Evolutionary conservation across 1,284 basidiomycete genomes (phyloP), one percentile per base, ranked within the genome.

Genomic region (Irpex lacteus): DNA sequence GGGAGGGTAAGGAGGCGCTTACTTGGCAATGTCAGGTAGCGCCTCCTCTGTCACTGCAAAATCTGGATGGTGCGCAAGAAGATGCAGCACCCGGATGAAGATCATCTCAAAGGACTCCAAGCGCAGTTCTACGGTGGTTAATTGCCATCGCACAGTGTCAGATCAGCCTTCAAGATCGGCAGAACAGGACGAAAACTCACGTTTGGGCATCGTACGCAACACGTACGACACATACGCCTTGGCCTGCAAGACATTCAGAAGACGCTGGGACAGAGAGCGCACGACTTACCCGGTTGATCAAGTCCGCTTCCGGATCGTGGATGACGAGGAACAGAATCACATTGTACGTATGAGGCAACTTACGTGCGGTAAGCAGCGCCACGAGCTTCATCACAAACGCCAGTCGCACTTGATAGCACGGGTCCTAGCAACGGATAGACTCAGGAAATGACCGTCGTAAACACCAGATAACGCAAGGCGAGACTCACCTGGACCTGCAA

Each of bases 51-150:
- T 78, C 19, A 81, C 78, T 54, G 80, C 81, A 71, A 96, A 95
- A 76, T 99, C 97, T 1, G 97, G 96, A 76, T 99, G 97, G 73
- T 98, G 95, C 0, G 96, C 92, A 1, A 99, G 81, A 0, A 97
- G 76, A 72, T 96, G 92, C 4, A 99, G 80, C 13, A 98, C 78
- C 4, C 96, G 89, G 37, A 96, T 87, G 70, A 98, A 92, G 0
- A 91, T 86, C 64, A 90, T 79, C 73, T 98, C 97, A 63, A 97
- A 84, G 56, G 87, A 77, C 26, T 88, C 81, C 7, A 95, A 79
- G 49, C 85, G 83, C 26, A 85, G 9, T 56, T 56, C 54, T 56
- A 36, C 54, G 9, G 32, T 2, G 9, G 7, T 34, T 19, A 15
- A 32, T n/a, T 9, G 21, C 21, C 9, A 18, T 53, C 9, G 34